phyloP scores from a whole-genome alignment of 2,329 filamentous ascomycete genomes.

The Phoma sp. region DNA sequence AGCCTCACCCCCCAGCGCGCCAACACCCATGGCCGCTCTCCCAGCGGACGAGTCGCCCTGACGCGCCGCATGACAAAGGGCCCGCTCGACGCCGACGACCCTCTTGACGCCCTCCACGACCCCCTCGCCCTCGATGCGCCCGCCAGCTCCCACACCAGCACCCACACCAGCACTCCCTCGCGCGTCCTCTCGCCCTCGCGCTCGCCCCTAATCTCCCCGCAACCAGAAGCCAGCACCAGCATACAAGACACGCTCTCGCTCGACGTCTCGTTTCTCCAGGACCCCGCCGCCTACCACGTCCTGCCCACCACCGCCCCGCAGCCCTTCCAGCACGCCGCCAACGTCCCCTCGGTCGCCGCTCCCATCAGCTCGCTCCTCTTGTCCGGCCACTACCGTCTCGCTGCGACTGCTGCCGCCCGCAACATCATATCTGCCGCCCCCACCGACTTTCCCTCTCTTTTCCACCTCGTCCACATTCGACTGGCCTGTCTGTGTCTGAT shows the following conservation, averaged over 20 bases:
- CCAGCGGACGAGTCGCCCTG: constrained; percentile 57
- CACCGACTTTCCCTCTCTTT: constrained; percentile 70
- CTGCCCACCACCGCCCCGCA: constrained; percentile 68
- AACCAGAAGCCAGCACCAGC: constrained; percentile 35
- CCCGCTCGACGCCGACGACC: constrained; percentile 66
- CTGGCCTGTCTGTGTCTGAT: constrained; percentile 83
- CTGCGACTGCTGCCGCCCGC: constrained; percentile 71
- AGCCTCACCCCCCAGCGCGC: constrained; percentile 19
- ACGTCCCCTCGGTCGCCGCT: constrained; percentile 65
- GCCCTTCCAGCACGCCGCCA: constrained; percentile 72
- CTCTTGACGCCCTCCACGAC: background rate
- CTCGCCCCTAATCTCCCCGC: constrained; percentile 39
- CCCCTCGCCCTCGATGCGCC: constrained; percentile 1
- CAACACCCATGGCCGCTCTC: constrained; percentile 38
- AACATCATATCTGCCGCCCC: constrained; percentile 62
- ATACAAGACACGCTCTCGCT: background rate
- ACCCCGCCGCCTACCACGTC: constrained; percentile 82
- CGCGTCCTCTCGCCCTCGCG: constrained; percentile 30
- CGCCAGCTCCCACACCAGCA: background rate
- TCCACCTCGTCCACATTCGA: constrained; percentile 79
- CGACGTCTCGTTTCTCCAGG: constrained; percentile 67
- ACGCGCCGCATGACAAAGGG: constrained; percentile 76
- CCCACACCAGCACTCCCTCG: constrained; percentile 6
- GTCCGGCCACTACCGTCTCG: constrained; percentile 78
- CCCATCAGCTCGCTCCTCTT: constrained; percentile 72